Percentiles rank a stretch among this genome's conserved stretches.
Evolutionary conservation across 1,139 yeast genomes (phyloP).

Genomic region (Saccharomyces hybrid): DNA sequence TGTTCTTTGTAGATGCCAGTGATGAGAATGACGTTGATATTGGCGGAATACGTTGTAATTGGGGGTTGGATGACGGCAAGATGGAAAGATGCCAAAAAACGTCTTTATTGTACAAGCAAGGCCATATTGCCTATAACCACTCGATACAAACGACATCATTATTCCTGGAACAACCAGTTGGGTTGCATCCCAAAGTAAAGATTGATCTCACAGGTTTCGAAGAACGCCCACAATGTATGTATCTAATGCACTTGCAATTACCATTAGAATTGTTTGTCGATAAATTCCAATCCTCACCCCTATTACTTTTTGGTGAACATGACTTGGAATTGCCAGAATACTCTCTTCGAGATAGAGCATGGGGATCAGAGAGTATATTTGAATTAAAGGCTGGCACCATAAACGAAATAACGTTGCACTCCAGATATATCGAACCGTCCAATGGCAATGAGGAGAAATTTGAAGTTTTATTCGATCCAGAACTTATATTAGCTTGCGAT

Average conservation of each 20-base stretch:
- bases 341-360: constrained; percentile 32
- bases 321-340: constrained; percentile 41
- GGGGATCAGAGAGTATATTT: constrained; percentile 42
- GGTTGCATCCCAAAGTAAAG: constrained; percentile 39
- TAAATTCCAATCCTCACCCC: constrained; percentile 33
- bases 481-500: constrained; percentile 45
- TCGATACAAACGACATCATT: background rate
- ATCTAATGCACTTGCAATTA: constrained; percentile 24
- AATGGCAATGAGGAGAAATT: constrained; percentile 17
- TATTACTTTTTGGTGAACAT: constrained; percentile 32
- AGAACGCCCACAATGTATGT: constrained; percentile 28
- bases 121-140: constrained; percentile 10
- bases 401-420: constrained; percentile 40
- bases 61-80: constrained; percentile 12
- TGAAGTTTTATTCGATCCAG: constrained; percentile 34
- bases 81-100: constrained; percentile 27
- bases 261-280: constrained; percentile 34
- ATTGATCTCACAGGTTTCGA: constrained; percentile 14
- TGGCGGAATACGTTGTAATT: constrained; percentile 26
- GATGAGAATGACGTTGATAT: constrained; percentile 22
- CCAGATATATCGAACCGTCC: constrained; percentile 41
- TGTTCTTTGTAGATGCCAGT: constrained; percentile 21
- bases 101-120: constrained; percentile 20
- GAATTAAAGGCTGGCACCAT: constrained; percentile 27
- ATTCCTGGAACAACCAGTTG: constrained; percentile 35